A percentile compares a stretch with the other conserved stretches of the same genome.
Evolutionary conservation across 352 stramenopile species (phyloP).

Genomic region (Phytophthora constricta): DNA sequence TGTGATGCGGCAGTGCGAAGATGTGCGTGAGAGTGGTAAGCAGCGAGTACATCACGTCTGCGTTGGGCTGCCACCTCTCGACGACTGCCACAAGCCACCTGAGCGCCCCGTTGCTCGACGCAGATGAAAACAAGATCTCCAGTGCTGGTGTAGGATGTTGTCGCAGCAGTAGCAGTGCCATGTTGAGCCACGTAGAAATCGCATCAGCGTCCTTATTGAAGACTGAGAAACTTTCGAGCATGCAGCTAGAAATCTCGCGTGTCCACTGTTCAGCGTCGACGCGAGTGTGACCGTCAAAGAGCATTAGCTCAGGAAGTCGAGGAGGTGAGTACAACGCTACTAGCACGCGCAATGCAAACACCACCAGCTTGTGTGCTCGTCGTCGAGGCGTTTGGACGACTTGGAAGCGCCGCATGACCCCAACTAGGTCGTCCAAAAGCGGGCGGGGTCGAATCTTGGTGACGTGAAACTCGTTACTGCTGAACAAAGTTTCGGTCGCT

Average conservation of each 20-base stretch:
- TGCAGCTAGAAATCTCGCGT: conserved; percentile 14
- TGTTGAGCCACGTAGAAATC: conserved; percentile 28
- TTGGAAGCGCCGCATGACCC: conserved; percentile 30
- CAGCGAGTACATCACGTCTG: conserved; percentile 13
- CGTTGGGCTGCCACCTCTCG: conserved; percentile 21
- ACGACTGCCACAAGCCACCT: conserved; percentile 31
- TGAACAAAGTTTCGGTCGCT: conserved; percentile 38
- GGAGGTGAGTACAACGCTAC: conserved; percentile 23
- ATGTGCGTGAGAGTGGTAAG: conserved; percentile 23
- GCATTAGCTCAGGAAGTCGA: conserved; percentile 5
- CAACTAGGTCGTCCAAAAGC: conserved; percentile 33
- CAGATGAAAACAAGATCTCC: conserved; percentile 7
- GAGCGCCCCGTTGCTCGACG: background rate
- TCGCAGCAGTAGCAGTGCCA: conserved; percentile 23
- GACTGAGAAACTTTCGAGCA: conserved; percentile 24
- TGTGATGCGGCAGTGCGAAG: conserved; percentile 23
- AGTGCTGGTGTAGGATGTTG: conserved; percentile 16
- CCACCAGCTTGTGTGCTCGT: conserved; percentile 25
- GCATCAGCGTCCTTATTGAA: conserved; percentile 20
- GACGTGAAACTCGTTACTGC: conserved; percentile 42
- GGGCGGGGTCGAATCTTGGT: conserved; percentile 10
- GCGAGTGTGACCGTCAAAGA: conserved; percentile 15
- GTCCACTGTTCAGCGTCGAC: conserved; percentile 16
- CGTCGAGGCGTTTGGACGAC: conserved; percentile 20
- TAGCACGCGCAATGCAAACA: conserved; percentile 24